Base-by-base conservation (phyloP, 495 filamentous ascomycete genomes). In the Daldinia vernicosa region DNA sequence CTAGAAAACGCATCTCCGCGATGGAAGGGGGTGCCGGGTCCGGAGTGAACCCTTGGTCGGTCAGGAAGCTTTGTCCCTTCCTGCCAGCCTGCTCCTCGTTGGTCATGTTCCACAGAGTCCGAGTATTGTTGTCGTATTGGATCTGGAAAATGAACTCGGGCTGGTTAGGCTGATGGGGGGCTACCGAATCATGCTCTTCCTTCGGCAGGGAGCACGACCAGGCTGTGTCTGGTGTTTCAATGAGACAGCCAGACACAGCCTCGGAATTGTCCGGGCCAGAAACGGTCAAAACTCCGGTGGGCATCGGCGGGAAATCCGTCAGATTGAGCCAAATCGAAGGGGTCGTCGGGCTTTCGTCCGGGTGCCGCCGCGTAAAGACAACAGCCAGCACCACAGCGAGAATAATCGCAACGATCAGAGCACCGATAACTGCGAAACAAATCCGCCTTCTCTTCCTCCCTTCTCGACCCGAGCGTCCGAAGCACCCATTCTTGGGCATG, bases 121-220 rank as follows among this genome's bases (percentile, higher is more conserved):
- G 82, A 6, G 86, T 91, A 43, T 86, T 89, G 74, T 95, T 95
- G 72, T 89, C 88, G 74, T 90, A 96, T 9, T 88, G 85, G 58
- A 97, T 94, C 67, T 95, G 85, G 33, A 97, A 78, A 26, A 91
- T 82, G 75, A 97, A 95, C 55, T 90, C 92, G 3, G 93, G 93
- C 70, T 92, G 85, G 72, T 88, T 82, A 1, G 89, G 81, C 17
- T 78, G 75, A 71, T 89, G 91, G 0, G 89, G 89, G 8, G 84
- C 77, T 50, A 88, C 87, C 7, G 80, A 81, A 6, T 82, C 77
- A 39, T 93, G 90, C 47, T 91, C 75, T 72, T 92, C 91, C 72
- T 93, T 92, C 8, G 94, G 94, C 11, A 95, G 70, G 9, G 88
- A 85, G 73, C 94, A 97, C 74, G 89, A 93, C 94, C 94, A 97